Evolutionary conservation across 1,284 basidiomycete species (phyloP).

Genomic region (Porodaedalea pini): DNA sequence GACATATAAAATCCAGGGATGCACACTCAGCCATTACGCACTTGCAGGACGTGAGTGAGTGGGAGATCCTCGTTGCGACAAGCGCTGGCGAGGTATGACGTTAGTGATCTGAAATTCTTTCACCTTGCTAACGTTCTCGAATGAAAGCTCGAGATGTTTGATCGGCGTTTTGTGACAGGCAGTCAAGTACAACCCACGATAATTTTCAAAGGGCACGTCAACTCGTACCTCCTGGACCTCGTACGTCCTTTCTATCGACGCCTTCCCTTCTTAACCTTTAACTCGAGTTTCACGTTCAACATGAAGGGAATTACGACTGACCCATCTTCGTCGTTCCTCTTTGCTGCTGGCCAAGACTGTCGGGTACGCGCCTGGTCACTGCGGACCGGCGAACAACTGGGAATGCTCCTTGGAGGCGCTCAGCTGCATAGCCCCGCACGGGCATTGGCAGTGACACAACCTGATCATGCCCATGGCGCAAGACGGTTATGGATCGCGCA

Average conservation of each 20-base stretch:
- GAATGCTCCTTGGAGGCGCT: slow-evolving; percentile 19
- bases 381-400: slow-evolving; percentile 44
- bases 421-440: not conserved
- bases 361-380: slow-evolving; percentile 66
- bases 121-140: slow-evolving; percentile 9
- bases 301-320: slow-evolving; percentile 59
- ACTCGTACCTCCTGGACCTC: slow-evolving; percentile 46
- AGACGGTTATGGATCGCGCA: slow-evolving; percentile 10
- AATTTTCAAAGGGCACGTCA: slow-evolving; percentile 52
- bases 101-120: not conserved
- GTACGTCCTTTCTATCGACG: slow-evolving; percentile 35
- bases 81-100: slow-evolving; percentile 55
- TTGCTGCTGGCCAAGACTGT: slow-evolving; percentile 66
- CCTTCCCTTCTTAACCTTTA: not conserved
- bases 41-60: slow-evolving; percentile 46
- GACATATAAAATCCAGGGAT: not conserved
- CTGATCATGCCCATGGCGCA: not conserved
- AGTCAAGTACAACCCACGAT: slow-evolving; percentile 39
- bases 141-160: slow-evolving; percentile 57
- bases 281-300: not conserved
- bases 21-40: slow-evolving; percentile 46
- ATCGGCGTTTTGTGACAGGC: slow-evolving; percentile 51
- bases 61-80: slow-evolving; percentile 53
- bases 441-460: not conserved
- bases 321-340: slow-evolving; percentile 60